Evolutionary conservation across 257 asterid species (phyloP).

Genomic region (Gentiana dahurica): DNA sequence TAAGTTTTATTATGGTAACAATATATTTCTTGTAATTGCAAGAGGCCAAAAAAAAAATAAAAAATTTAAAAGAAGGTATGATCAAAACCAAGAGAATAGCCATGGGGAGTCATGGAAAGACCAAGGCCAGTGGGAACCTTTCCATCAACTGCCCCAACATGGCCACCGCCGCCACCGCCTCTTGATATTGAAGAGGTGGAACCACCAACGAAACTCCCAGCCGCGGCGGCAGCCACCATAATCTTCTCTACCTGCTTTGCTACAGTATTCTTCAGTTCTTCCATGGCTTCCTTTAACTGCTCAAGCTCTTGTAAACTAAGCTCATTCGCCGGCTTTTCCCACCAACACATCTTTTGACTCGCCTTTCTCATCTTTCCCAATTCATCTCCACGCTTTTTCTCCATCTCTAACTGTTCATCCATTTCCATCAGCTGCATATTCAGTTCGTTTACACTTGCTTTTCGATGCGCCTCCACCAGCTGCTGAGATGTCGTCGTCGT

Average conservation of each 20-base stretch:
- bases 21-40: not conserved
- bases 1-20: too few relatives aligned
- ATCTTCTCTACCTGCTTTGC: constrained; percentile 18
- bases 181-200: constrained; percentile 4
- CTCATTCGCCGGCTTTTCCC: constrained; percentile 28
- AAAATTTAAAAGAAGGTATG: constrained; percentile 8
- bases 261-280: constrained; percentile 23
- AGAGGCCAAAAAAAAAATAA: too few relatives aligned
- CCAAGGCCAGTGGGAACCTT: constrained; percentile 20
- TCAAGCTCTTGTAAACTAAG: constrained; percentile 22
- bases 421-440: constrained; percentile 24
- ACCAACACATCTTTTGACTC: constrained; percentile 20
- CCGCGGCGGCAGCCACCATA: constrained; percentile 9
- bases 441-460: constrained; percentile 23
- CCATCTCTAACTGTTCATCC: constrained; percentile 13
- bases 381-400: constrained; percentile 21
- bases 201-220: constrained; percentile 5
- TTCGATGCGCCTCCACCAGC: constrained; percentile 35
- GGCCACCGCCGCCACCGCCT: constrained; percentile 9
- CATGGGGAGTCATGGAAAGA: constrained; percentile 29
- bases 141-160: not conserved
- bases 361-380: constrained; percentile 17
- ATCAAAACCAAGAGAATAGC: constrained; percentile 14
- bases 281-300: constrained; percentile 29
- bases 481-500: constrained; percentile 5